phyloP scores from a whole-genome alignment of 2,329 filamentous ascomycete genomes.

The Penicillium freii region DNA sequence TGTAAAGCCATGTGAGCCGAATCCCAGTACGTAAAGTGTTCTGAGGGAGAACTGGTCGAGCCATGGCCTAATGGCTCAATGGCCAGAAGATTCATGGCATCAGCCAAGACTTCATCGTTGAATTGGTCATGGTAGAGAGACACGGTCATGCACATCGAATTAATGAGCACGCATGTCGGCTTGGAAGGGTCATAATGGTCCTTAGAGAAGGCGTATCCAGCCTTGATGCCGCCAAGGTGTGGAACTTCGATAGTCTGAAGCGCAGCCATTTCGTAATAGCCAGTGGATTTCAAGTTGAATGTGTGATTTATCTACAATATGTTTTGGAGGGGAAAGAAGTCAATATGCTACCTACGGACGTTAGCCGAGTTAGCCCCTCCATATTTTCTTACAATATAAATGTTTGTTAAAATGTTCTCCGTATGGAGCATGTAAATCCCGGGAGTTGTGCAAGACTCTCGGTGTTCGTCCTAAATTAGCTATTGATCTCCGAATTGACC shows the following conservation, averaged over 20 bases:
- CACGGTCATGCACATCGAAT: slow-evolving; percentile 51
- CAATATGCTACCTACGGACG: not conserved
- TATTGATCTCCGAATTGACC: not conserved
- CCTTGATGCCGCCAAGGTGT: slow-evolving; percentile 52
- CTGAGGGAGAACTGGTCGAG: slow-evolving; percentile 43
- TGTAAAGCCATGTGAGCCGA: slow-evolving; percentile 53
- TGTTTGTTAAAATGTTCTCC: not conserved
- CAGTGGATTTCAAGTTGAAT: not conserved
- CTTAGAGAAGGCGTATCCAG: slow-evolving; percentile 47
- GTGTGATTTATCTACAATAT: not conserved
- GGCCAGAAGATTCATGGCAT: slow-evolving; percentile 49
- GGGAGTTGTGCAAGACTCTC: not conserved
- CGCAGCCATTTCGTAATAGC: slow-evolving; percentile 19
- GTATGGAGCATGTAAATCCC: not conserved
- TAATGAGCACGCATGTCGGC: slow-evolving; percentile 52
- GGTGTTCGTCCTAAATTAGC: not conserved
- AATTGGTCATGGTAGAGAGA: slow-evolving; percentile 46
- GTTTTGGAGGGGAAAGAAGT: not conserved
- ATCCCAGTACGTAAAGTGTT: slow-evolving; percentile 56
- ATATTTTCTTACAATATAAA: not conserved
- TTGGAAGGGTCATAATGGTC: slow-evolving; percentile 49
- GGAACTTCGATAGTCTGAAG: slow-evolving; percentile 43
- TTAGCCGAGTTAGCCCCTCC: not conserved
- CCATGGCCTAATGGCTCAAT: slow-evolving; percentile 56
- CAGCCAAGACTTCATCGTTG: slow-evolving; percentile 33